A percentile compares a stretch with the other conserved stretches of the same genome.
phyloP scores from a whole-genome alignment of 2,329 filamentous ascomycete genomes.

The Arthrobotrys iridis region DNA sequence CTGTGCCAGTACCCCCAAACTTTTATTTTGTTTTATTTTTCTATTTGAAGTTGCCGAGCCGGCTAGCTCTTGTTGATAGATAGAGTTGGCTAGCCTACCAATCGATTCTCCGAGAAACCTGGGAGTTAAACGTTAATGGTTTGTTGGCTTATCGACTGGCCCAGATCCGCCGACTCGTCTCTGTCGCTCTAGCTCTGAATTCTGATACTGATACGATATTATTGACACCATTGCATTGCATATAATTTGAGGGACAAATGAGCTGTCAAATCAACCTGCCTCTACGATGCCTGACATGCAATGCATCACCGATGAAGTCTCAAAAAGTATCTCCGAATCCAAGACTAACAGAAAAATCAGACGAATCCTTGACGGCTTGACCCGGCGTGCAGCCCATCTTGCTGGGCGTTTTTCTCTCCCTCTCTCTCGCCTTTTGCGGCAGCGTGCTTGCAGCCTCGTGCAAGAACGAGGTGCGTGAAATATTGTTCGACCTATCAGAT shows the following conservation, averaged over 20 bases:
- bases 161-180: slow-evolving; percentile 28
- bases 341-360: slow-evolving; percentile 22
- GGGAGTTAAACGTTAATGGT: slow-evolving; percentile 6
- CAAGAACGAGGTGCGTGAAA: slow-evolving; percentile 16
- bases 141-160: slow-evolving; percentile 40
- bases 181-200: too few relatives aligned
- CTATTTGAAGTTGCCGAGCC: slow-evolving; percentile 6
- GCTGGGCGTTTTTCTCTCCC: background rate
- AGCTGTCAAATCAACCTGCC: slow-evolving; percentile 19
- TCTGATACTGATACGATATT: slow-evolving; percentile 30
- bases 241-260: slow-evolving; percentile 35
- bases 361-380: slow-evolving; percentile 46
- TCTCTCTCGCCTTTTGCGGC: background rate
- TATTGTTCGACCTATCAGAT: slow-evolving; percentile 31
- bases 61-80: slow-evolving; percentile 6
- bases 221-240: slow-evolving; percentile 27
- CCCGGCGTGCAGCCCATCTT: slow-evolving; percentile 29
- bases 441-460: slow-evolving; percentile 19
- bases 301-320: slow-evolving; percentile 19
- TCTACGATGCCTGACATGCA: slow-evolving; percentile 17
- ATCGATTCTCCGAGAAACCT: slow-evolving; percentile 30
- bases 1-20: slow-evolving; percentile 5
- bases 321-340: slow-evolving; percentile 18
- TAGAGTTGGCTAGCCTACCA: slow-evolving; percentile 10
- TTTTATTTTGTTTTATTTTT: too few relatives aligned